Base-by-base conservation (phyloP, 2,329 filamentous ascomycete species). In the Didymella pinodella region DNA sequence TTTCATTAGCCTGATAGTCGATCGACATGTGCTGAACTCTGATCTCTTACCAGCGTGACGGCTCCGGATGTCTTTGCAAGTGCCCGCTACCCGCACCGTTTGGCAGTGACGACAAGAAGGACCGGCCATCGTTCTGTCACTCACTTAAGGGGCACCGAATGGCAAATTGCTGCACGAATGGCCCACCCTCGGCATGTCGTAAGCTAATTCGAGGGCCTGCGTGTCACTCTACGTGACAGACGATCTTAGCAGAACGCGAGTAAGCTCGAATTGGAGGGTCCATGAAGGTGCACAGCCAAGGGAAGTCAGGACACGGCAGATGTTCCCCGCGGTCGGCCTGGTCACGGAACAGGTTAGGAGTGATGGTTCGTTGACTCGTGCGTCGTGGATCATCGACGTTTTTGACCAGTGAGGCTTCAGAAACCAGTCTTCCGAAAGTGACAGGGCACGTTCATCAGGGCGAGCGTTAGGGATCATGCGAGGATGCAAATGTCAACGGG, bases 61-160 rank as follows among this genome's bases (percentile, higher is more conserved):
- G 49, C 44, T 50, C 46, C 47, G 36, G 44, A 40, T 48, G 31
- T 36, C n/a, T 22, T 50, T 47, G 32, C 50, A 59, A 50, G 56
- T 48, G 41, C 56, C 56, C 56, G 46, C 28, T 59, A 54, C 50
- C 56, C 56, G 28, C 41, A 53, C 50, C 45, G 55, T 49, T 58
- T 44, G 20, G 20, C 25, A 53, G 49, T 58, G 55, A 48, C 38
- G 31, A 52, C 31, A 18, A 45, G 10, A 40, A 54, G 46, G 46
- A 18, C 50, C 51, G 22, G 22, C 6, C 56, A 54, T 59, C 40
- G 41, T 45, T 48, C 50, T 54, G 40, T 43, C 50, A 18, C 22
- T 44, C 56, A 59, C 50, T 59, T 59, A 54, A 54, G 50, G 56
- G 56, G 51, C 38, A 6, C 34, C 50, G 56, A 25, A 47, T 43